Percentiles rank a stretch among this genome's conserved stretches.
These are phyloP conservation scores for Candida pseudofarinosa DNA, from an alignment of 805 yeast genomes.

Conservation along the genomic window DNA sequence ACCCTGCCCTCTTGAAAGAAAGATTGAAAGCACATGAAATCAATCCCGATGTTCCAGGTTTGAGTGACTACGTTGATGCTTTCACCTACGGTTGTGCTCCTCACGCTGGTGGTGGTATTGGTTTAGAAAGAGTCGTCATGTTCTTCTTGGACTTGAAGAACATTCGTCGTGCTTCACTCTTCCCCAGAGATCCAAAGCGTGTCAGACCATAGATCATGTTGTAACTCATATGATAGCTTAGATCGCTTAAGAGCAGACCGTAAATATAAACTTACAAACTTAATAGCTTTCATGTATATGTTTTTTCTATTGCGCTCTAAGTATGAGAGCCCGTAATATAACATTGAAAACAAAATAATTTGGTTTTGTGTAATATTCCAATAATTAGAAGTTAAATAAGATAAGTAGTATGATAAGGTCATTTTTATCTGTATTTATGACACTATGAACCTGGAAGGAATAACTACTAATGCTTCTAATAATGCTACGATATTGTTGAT, in stretches of 20 bases:
- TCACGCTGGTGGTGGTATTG: slow-evolving; percentile 99
- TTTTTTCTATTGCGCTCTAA: no score
- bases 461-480: slow-evolving; percentile 30
- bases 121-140: slow-evolving; percentile 98
- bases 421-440: not conserved
- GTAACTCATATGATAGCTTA: no score
- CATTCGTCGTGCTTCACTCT: slow-evolving; percentile 95
- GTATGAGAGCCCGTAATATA: no score
- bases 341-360: no score
- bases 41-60: slow-evolving; percentile 75
- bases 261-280: no score
- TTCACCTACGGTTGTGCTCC: slow-evolving; percentile 96
- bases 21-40: slow-evolving; percentile 83
- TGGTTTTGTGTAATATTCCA: not conserved
- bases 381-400: not conserved
- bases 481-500: slow-evolving; percentile 80
- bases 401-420: not conserved
- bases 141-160: slow-evolving; percentile 95
- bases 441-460: not conserved
- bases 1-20: slow-evolving; percentile 73
- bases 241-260: no score
- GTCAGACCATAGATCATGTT: slow-evolving; percentile 60
- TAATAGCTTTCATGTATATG: no score
- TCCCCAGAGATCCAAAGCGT: slow-evolving; percentile 98
- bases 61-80: slow-evolving; percentile 88